A percentile compares a stretch with the other conserved stretches of the same genome.
phyloP scores from a whole-genome alignment of 169 alveolate species.

The Cyclospora cayetanensis region DNA sequence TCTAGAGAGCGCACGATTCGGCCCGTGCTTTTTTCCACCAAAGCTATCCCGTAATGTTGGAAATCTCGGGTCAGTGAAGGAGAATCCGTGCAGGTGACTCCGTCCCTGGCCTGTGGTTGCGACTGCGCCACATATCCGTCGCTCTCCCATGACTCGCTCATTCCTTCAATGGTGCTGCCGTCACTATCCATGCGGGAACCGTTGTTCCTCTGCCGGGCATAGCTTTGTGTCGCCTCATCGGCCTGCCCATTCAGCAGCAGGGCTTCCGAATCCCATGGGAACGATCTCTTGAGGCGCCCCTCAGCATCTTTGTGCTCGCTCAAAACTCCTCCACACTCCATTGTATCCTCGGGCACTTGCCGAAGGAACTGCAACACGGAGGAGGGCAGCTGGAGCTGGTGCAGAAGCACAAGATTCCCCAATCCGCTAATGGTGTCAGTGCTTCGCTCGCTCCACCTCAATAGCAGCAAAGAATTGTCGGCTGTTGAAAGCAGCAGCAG shows the following conservation, averaged over 20 bases:
- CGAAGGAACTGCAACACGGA: constrained; percentile 31
- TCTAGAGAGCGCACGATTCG: constrained; percentile 21
- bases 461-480: constrained; percentile 13
- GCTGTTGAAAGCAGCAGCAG: constrained; percentile 65
- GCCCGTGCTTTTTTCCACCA: not conserved
- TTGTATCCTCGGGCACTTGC: not conserved
- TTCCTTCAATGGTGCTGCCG: not conserved
- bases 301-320: not conserved
- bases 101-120: not conserved
- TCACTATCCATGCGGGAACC: not conserved
- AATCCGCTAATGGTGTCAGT: not conserved
- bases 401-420: constrained; percentile 42
- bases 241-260: not conserved
- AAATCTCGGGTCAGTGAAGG: constrained; percentile 2
- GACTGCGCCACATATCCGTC: not conserved
- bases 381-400: constrained; percentile 5
- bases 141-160: not conserved
- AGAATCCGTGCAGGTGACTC: not conserved
- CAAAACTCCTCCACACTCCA: not conserved
- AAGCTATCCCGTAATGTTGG: constrained; percentile 11
- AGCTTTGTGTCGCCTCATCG: not conserved
- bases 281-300: not conserved
- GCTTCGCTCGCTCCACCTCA: constrained; percentile 48
- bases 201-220: not conserved
- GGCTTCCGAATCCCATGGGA: constrained; percentile 23